A percentile compares a stretch with the other conserved stretches of the same genome.
phyloP scores from a whole-genome alignment of 352 stramenopile species.

The Pythium insidiosum region DNA sequence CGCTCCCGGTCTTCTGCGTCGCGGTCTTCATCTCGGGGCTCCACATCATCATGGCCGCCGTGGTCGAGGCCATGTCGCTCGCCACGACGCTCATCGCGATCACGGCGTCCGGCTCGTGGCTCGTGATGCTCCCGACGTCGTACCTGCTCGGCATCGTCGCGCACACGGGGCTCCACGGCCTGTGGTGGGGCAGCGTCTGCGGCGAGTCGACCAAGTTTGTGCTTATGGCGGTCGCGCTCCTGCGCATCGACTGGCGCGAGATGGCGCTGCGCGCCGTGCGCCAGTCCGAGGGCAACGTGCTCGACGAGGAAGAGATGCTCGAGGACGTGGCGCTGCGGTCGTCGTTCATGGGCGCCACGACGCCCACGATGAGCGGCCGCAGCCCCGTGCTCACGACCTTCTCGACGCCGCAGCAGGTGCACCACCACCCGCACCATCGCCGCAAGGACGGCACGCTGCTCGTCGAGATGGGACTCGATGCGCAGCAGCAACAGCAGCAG shows the following conservation, averaged over 20 bases:
- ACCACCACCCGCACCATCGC: conserved; percentile 20
- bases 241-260: conserved; percentile 58
- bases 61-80: conserved; percentile 76
- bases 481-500: background rate
- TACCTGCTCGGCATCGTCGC: conserved; percentile 51
- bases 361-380: conserved; percentile 45
- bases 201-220: conserved; percentile 70
- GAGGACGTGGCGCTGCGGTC: conserved; percentile 54
- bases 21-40: conserved; percentile 68
- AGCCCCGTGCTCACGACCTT: conserved; percentile 53
- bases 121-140: conserved; percentile 56
- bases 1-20: conserved; percentile 61
- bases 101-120: conserved; percentile 58
- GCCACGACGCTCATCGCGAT: conserved; percentile 63
- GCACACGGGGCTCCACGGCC: conserved; percentile 36
- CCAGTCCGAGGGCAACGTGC: conserved; percentile 46
- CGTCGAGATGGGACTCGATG: too few relatives aligned
- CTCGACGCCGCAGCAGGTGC: conserved; percentile 39
- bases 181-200: conserved; percentile 70
- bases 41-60: conserved; percentile 68
- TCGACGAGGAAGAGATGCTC: conserved; percentile 45
- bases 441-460: conserved; percentile 5
- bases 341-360: conserved; percentile 48
- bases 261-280: conserved; percentile 60
- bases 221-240: conserved; percentile 45